A percentile compares a stretch with the other conserved stretches of the same genome.
These are phyloP conservation scores for Penicillium sclerotiorum DNA, from an alignment of 2,329 filamentous ascomycete species.

Conservation along the genomic window DNA sequence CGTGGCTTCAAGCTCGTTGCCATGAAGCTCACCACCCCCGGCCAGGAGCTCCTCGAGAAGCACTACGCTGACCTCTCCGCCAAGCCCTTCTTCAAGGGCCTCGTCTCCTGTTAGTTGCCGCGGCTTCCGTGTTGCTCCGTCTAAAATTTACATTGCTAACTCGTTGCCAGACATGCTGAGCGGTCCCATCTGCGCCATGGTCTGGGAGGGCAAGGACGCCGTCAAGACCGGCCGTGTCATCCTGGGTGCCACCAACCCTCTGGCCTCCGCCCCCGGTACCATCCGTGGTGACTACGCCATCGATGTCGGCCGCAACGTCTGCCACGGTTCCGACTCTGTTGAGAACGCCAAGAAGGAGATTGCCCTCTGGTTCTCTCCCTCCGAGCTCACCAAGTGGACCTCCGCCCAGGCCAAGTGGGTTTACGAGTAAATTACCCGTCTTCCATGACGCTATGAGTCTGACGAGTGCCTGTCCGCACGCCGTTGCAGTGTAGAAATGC, in stretches of 20 bases:
- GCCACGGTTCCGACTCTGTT: slow-evolving; percentile 98
- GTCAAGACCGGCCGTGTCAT: slow-evolving; percentile 97
- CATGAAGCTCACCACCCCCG: slow-evolving; percentile 89
- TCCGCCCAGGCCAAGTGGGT: slow-evolving; percentile 85
- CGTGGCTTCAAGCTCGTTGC: slow-evolving; percentile 98
- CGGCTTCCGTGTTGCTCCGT: neutral
- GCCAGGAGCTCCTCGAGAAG: slow-evolving; percentile 94
- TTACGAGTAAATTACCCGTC: slow-evolving; percentile 69
- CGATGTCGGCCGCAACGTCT: slow-evolving; percentile 95
- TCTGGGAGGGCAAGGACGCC: slow-evolving; percentile 98
- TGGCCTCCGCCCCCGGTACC: slow-evolving; percentile 91
- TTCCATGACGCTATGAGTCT: slow-evolving; percentile 15
- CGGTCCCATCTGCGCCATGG: slow-evolving; percentile 97
- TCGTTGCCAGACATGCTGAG: slow-evolving; percentile 79
- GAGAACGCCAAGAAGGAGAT: slow-evolving; percentile 99
- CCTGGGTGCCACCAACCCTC: slow-evolving; percentile 98
- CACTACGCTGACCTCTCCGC: slow-evolving; percentile 92
- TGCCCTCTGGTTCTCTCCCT: slow-evolving; percentile 92
- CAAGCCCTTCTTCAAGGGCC: slow-evolving; percentile 96
- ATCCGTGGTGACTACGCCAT: slow-evolving; percentile 95
- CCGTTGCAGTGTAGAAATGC: slow-evolving; percentile 20
- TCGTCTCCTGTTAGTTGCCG: slow-evolving; percentile 76
- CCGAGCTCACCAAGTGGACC: slow-evolving; percentile 85
- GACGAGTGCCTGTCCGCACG: slow-evolving; percentile 16
- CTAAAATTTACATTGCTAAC: slow-evolving; percentile 19